Evolutionary conservation across 352 stramenopile species (phyloP), one percentile per base, ranked within the genome.

Genomic region (Phytopythium boreale): DNA sequence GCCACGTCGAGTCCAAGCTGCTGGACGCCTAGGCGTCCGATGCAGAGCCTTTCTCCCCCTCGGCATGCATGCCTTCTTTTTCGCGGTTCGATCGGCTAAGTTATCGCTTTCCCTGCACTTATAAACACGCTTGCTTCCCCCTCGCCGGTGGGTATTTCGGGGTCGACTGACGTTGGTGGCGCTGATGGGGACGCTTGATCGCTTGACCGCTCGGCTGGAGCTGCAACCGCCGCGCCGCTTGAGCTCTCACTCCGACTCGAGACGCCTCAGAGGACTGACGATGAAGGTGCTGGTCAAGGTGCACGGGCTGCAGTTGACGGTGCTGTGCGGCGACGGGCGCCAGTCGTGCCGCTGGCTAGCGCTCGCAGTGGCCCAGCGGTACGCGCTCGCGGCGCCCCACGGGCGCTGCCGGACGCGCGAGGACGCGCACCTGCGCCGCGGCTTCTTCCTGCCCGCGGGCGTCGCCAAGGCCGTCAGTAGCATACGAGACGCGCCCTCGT

Each of bases 281-380:
- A 94, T 95, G 86, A 77, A 76, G 19, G 66, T 95, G 22, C 70
- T 79, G 37, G 71, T 91, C 43, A 78, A 87, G 29, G 86, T 92
- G 24, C 77, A 93, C 27, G 84, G 86, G 0, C 64, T 93, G 19
- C 72, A 82, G 55, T 91, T 96, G 49, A 63, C 71, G 5, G 71
- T 96, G n/a, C 75, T 85, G 2, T 95, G 88, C 68, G 88, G 88
- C 31, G 85, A 90, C 67, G 88, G 88, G 17, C 64, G 58, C 26
- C 87, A 96, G 72, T 87, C 68, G 31, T 71, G 91, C 70, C 92
- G 91, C 52, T 95, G 88, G 88, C 82, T 96, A n/a, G 85, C 85
- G 2, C 75, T 94, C 12, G 87, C 75, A 26, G 87, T 84, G 22
- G 85, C 83, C 4, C 88, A 96, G 59, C 79, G 84, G 41, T 95